A percentile compares a stretch with the other conserved stretches of the same genome.
These are phyloP conservation scores for Termitomyces sp. DNA, from an alignment of 768 basidiomycete genomes.

Conservation along the genomic window DNA sequence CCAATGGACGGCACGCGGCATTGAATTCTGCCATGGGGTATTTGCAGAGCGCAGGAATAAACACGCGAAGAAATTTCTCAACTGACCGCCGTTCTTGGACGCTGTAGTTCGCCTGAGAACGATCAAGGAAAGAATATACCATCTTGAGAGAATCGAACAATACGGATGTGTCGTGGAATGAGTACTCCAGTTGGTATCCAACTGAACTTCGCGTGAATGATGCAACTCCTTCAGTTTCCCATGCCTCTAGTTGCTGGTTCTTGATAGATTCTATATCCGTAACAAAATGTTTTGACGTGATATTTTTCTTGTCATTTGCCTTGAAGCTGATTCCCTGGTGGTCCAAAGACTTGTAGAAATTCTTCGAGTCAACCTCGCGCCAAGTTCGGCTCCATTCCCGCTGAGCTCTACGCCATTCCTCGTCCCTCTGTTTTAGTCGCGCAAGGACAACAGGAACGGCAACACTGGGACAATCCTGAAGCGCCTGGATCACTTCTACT, in stretches of 20 bases:
- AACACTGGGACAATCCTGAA: constrained; percentile 90
- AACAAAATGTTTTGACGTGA: constrained; percentile 82
- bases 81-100: constrained; percentile 75
- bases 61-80: constrained; percentile 80
- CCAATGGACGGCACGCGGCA: constrained; percentile 55
- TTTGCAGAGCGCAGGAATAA: constrained; percentile 82
- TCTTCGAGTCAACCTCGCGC: constrained; percentile 95
- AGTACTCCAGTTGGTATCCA: constrained; percentile 75
- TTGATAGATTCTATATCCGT: constrained; percentile 72
- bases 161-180: constrained; percentile 73
- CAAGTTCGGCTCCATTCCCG: constrained; percentile 96
- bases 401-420: constrained; percentile 94
- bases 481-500: constrained; percentile 72
- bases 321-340: constrained; percentile 96
- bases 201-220: constrained; percentile 44
- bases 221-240: constrained; percentile 32
- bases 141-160: constrained; percentile 89
- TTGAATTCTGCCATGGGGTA: constrained; percentile 65
- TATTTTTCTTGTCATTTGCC: constrained; percentile 90
- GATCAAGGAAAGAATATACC: constrained; percentile 88
- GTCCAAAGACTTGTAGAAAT: constrained; percentile 97
- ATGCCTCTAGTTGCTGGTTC: constrained; percentile 48
- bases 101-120: constrained; percentile 73
- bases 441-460: constrained; percentile 89
- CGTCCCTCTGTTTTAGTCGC: constrained; percentile 90